A percentile compares a stretch with the other conserved stretches of the same genome.
Conservation (phyloP, 202 grass and related monocot genomes). For the Elaeis oleifera region DNA sequence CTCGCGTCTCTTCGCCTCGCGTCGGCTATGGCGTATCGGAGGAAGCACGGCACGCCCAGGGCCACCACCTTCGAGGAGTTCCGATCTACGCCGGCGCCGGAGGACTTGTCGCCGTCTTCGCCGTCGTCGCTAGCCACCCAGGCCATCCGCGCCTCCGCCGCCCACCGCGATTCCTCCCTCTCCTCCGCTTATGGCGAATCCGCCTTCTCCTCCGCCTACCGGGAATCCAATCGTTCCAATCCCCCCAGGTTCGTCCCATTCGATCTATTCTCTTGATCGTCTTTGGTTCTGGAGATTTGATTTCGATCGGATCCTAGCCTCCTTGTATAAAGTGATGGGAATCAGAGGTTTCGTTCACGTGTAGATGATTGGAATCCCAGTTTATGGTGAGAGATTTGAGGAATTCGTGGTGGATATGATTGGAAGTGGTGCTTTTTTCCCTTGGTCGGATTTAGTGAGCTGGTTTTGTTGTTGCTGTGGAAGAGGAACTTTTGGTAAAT, state of each 20-base stretch:
- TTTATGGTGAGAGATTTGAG: too few relatives aligned
- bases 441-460: too few relatives aligned
- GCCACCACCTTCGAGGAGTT: conserved; percentile 3
- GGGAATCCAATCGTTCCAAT: background rate
- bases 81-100: conserved; percentile 14
- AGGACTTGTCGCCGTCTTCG: background rate
- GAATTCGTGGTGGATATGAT: too few relatives aligned
- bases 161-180: conserved; percentile 15
- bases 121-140: conserved; percentile 8
- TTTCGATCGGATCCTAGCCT: too few relatives aligned
- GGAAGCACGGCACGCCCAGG: conserved; percentile 26
- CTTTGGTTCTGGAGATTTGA: background rate
- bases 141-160: conserved; percentile 21
- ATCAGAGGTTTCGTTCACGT: too few relatives aligned
- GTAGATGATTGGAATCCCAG: too few relatives aligned
- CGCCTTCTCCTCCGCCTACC: background rate
- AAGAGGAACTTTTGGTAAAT: too few relatives aligned
- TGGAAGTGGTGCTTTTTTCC: too few relatives aligned
- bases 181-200: conserved; percentile 9
- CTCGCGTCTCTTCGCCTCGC: too few relatives aligned
- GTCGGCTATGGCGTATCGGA: conserved; percentile 42
- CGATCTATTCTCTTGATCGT: background rate
- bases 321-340: too few relatives aligned
- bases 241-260: too few relatives aligned
- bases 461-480: too few relatives aligned